phyloP scores from a whole-genome alignment of 495 filamentous ascomycete genomes.

The Pseudomonodictys pantanalensis region DNA sequence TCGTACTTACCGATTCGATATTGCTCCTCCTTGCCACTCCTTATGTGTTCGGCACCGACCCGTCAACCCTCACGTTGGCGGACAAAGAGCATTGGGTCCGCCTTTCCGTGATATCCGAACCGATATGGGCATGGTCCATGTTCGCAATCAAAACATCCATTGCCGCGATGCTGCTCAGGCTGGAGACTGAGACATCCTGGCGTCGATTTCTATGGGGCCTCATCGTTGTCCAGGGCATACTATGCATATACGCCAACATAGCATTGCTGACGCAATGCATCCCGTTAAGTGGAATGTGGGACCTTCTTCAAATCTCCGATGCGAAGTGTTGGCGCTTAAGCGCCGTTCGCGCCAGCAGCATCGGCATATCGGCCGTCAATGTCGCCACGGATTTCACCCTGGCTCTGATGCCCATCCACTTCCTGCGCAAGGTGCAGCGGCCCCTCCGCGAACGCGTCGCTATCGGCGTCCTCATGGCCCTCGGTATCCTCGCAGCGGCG shows the following conservation, averaged over 20 bases:
- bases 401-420: conserved; percentile 36
- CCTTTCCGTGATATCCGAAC: conserved; percentile 23
- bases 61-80: background rate
- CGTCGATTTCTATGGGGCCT: conserved; percentile 18
- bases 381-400: conserved; percentile 38
- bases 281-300: conserved; percentile 34
- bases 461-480: conserved; percentile 36
- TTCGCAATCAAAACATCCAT: conserved; percentile 32
- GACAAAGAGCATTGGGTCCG: conserved; percentile 7
- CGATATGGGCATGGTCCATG: background rate
- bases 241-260: background rate
- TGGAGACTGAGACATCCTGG: conserved; percentile 27
- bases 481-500: conserved; percentile 34
- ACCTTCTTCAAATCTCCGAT: conserved; percentile 8
- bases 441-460: conserved; percentile 34
- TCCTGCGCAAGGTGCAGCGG: conserved; percentile 35
- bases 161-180: conserved; percentile 32
- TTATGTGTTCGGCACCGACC: background rate
- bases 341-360: conserved; percentile 15
- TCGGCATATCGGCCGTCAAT: conserved; percentile 25
- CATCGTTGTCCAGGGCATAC: conserved; percentile 17
- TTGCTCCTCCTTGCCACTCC: background rate
- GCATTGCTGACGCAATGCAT: conserved; percentile 31
- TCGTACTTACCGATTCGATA: conserved; percentile 10
- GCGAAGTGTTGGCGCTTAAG: conserved; percentile 25